phyloP scores from a whole-genome alignment of 208 protist genomes.

The Wallacemonas rigidus region DNA sequence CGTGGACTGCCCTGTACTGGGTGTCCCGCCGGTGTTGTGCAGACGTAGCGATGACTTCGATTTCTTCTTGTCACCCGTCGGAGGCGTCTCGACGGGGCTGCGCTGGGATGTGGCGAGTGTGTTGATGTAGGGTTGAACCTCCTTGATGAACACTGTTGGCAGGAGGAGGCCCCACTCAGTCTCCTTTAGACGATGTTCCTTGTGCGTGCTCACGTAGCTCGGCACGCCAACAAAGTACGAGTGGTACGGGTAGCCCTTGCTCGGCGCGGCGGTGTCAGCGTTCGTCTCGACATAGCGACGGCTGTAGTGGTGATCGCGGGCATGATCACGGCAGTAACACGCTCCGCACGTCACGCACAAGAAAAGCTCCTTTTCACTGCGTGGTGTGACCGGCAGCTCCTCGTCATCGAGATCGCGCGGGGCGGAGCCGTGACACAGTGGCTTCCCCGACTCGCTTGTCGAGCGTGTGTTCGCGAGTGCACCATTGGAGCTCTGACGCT shows the following conservation, averaged over 20 bases:
- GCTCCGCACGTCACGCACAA: constrained; percentile 67
- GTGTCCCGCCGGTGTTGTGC: background rate
- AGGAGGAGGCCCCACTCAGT: constrained; percentile 55
- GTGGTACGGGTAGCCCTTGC: constrained; percentile 55
- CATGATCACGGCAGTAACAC: constrained; percentile 75
- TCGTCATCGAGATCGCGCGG: constrained; percentile 27
- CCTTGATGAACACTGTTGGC: constrained; percentile 36
- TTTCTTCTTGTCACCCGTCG: constrained; percentile 18
- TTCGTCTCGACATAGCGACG: constrained; percentile 25
- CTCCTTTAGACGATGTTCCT: constrained; percentile 29
- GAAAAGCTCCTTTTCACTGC: constrained; percentile 59
- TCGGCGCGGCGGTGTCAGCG: constrained; percentile 6
- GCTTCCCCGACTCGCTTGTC: constrained; percentile 1
- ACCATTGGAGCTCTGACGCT: background rate
- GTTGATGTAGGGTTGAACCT: constrained; percentile 8
- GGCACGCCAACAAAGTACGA: constrained; percentile 69
- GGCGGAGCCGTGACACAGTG: background rate
- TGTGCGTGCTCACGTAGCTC: constrained; percentile 43
- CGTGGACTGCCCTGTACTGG: background rate
- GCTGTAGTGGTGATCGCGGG: constrained; percentile 55
- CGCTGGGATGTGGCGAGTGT: background rate
- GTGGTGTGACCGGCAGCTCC: constrained; percentile 49
- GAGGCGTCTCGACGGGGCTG: background rate
- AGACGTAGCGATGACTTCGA: constrained; percentile 14
- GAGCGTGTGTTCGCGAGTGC: background rate